Evolutionary conservation across 2,329 filamentous ascomycete species (phyloP), one percentile per base, ranked within the genome.

Genomic region (Fusarium hainanense): DNA sequence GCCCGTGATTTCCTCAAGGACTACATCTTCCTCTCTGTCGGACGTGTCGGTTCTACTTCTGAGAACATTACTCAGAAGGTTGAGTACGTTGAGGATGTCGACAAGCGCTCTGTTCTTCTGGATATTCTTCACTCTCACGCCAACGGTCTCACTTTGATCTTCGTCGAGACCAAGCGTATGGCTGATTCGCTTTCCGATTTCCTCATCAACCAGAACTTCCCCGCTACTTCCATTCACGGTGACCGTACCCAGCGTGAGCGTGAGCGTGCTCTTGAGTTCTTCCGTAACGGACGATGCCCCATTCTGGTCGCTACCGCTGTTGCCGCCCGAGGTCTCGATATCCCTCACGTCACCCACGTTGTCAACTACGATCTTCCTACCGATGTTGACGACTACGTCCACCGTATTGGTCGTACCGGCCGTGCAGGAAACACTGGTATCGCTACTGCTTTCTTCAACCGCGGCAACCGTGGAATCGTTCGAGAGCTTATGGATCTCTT

Each of bases 61-160:
- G 95, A 98, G 89, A 99, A 98, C 88, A 98, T 99, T 69, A 98
- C 96, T 58, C 96, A 99, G 83, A 97, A 97, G 87, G 90, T 99
- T 58, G 95, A 98, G 84, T 98, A 98, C 76, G 93, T 98, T 65
- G 95, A 98, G 84, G 96, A 98, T 76, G 84, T 89, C 69, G 96
- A 99, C 88, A 99, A 99, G 90, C 94, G 94, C 80, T 98, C 96
- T 59, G 94, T 98, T 70, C 90, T 99, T 50, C 89, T 99, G 66
- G 96, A 99, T 77, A 98, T 99, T 72, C 90, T 99, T 58, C 95
- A 98, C 87, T 97, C 93, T 43, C 93, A 98, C 77, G 93, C 91
- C 63, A 92, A 85, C 66, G 94, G 94, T 77, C 87, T 98, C 66
- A 98, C 95, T 18, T 86, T 99, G 68, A 98, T 99, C 79, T 99